phyloP scores from a whole-genome alignment of 2,329 filamentous ascomycete genomes.

The Penicillium decumbens region DNA sequence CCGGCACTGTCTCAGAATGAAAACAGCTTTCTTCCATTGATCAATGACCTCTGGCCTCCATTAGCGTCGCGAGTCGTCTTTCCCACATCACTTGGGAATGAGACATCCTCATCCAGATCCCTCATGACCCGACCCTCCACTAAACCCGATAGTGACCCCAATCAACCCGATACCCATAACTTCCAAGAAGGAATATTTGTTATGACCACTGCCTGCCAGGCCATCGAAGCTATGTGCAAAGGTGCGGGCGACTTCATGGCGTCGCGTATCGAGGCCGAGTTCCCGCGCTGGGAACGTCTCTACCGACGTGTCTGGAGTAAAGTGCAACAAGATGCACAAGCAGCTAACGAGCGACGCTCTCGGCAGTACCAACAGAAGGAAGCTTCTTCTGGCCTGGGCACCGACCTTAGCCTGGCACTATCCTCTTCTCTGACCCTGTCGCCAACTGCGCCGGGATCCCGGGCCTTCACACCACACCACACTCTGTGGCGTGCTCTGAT shows the following conservation, averaged over 20 bases:
- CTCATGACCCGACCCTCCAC: conserved; percentile 17
- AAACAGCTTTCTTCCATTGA: conserved; percentile 77
- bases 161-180: conserved; percentile 27
- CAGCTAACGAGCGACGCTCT: conserved; percentile 31
- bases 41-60: conserved; percentile 88
- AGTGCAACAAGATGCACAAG: conserved; percentile 37
- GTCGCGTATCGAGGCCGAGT: conserved; percentile 69
- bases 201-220: conserved; percentile 63
- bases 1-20: conserved; percentile 70
- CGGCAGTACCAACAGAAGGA: conserved; percentile 13
- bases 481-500: conserved; percentile 37
- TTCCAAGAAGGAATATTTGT: conserved; percentile 48
- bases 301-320: conserved; percentile 39
- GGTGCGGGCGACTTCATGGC: conserved; percentile 76
- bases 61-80: conserved; percentile 45
- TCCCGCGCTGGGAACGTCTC: conserved; percentile 40
- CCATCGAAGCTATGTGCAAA: conserved; percentile 64
- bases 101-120: conserved; percentile 36
- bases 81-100: conserved; percentile 53
- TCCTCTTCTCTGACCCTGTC: conserved; percentile 21
- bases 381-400: not conserved
- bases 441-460: conserved; percentile 18
- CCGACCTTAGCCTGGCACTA: not conserved
- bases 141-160: conserved; percentile 57
- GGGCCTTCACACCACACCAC: conserved; percentile 39